Evolutionary conservation across 768 basidiomycete genomes (phyloP), one percentile per base, ranked within the genome.

Genomic region (Paxillus involutus): DNA sequence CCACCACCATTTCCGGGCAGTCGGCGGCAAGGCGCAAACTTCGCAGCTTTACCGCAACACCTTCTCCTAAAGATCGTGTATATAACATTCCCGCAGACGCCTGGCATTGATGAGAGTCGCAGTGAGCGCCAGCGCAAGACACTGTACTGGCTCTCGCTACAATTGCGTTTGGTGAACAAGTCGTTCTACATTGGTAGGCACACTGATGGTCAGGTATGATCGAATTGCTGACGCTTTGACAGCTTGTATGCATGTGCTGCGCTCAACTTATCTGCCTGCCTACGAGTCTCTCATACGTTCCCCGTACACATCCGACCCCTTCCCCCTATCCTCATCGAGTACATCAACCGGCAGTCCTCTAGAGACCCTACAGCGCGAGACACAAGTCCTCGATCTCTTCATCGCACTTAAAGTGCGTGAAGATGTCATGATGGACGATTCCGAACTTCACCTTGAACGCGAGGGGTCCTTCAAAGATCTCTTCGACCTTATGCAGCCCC

Each of bases 241-340:
- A 85, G 87, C 89, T 12, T 89, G 81, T 70, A 92, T 91, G 89
- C 84, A 91, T 60, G 80, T 92, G 56, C 77, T 94, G 4, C 81
- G 91, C 36, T 87, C 86, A 0, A 82, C 83, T 0, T 91, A 91
- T 67, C 74, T 93, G 41, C 80, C 83, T 6, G 73, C 80, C 0
- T 94, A 93, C 64, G 70, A 72, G 21, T 72, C 76, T 14, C 77
- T 86, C 44, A 76, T 94, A 56, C 81, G 84, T 24, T 63, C 76
- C 0, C 88, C 88, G 0, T 91, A 92, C 70, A 75, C 86, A 4
- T 86, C 86, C 43, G 89, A 94, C 59, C 89, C 91, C 0, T 93
- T 91, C 71, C 89, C 89, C 0, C 69, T 77, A 49, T 69, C 70
- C 30, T 64, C 73, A 17, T 61, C 58, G 55, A 69, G 65, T 11